Conservation (phyloP, 441 rosid species). For the Cnidoscolus chayamansa region DNA sequence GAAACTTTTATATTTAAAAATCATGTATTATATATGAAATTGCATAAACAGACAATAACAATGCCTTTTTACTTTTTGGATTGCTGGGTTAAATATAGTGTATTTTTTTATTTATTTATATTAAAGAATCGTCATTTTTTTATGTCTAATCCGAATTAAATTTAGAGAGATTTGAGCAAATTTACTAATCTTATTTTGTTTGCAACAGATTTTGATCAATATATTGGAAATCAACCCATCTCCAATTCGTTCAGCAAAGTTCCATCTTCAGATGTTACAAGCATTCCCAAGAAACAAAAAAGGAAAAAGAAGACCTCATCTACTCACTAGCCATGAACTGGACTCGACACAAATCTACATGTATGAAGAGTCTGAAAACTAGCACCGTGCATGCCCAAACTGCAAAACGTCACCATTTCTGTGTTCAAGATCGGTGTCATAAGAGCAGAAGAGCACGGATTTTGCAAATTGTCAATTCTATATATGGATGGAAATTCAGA, state of each 20-base stretch:
- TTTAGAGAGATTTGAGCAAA: neutral
- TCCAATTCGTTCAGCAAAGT: conserved; percentile 28
- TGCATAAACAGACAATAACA: too few species aligned
- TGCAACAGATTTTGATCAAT: conserved; percentile 41
- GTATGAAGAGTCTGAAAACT: neutral
- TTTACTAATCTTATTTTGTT: neutral
- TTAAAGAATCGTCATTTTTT: too few species aligned
- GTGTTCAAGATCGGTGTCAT: conserved; percentile 2
- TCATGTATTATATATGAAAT: too few species aligned
- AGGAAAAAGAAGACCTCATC: conserved; percentile 43
- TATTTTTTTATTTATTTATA: too few species aligned
- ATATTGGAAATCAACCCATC: conserved; percentile 29
- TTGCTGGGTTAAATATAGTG: too few species aligned
- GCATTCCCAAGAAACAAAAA: conserved; percentile 46
- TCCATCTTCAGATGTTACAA: conserved; percentile 35
- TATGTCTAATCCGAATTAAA: too few species aligned
- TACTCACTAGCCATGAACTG: conserved; percentile 34
- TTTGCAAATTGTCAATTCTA: conserved; percentile 21
- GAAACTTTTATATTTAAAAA: too few species aligned
- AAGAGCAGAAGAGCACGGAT: conserved; percentile 7
- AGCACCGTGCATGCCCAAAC: conserved; percentile 1
- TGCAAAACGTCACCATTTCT: neutral
- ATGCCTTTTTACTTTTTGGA: too few species aligned
- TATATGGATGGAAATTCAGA: conserved; percentile 3
- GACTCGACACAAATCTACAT: conserved; percentile 14